phyloP scores from a whole-genome alignment of 306 rosid species.

The Castanea mollissima region DNA sequence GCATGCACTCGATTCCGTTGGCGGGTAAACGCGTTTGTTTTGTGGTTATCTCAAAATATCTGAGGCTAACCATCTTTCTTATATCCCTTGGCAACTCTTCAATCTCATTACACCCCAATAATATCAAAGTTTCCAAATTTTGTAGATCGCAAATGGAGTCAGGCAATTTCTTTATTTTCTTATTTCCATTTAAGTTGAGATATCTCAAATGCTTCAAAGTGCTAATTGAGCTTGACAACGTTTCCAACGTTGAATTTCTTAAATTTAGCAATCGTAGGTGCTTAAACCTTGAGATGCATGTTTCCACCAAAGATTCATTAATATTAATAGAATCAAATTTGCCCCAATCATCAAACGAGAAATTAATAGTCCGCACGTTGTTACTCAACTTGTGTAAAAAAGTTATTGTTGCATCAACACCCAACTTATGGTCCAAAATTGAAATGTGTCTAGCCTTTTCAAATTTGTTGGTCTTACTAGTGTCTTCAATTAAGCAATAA shows the following conservation, averaged over 20 bases:
- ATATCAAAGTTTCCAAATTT: conserved; percentile 20
- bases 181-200: background rate
- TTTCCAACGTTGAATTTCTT: conserved; percentile 3
- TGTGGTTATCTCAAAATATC: conserved; percentile 18
- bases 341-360: rapidly evolving
- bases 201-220: conserved; percentile 18
- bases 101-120: background rate
- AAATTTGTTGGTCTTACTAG: no score
- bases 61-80: conserved; percentile 21
- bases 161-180: conserved; percentile 12
- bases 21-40: background rate
- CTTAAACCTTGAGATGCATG: background rate
- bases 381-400: no score
- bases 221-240: conserved; percentile 9
- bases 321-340: no score
- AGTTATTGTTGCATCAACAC: background rate
- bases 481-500: no score
- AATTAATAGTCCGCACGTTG: no score
- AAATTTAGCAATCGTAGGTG: conserved; percentile 16
- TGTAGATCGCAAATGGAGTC: conserved; percentile 26
- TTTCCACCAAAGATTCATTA: no score
- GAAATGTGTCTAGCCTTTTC: no score
- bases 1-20: no score
- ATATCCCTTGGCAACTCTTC: conserved; percentile 23
- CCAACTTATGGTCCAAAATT: no score